phyloP scores from a whole-genome alignment of 177 flowering plant species.

The Vitis hybrid region DNA sequence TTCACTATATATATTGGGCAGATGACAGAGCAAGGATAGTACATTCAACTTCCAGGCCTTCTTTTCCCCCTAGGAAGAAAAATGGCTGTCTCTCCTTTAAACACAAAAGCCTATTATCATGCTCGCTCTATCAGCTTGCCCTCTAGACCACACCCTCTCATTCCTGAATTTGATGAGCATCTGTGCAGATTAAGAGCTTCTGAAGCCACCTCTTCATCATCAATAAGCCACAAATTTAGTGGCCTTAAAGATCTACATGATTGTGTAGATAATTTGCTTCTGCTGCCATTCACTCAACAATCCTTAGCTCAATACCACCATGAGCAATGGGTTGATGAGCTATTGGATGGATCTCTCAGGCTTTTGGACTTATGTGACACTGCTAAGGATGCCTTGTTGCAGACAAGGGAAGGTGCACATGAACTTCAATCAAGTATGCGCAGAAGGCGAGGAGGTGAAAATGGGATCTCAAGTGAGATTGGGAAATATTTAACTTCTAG shows the following conservation, averaged over 20 bases:
- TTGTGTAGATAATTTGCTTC: background rate
- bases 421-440: conserved; percentile 18
- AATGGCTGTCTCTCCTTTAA: background rate
- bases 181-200: background rate
- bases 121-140: background rate
- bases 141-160: background rate
- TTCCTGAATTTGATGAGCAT: background rate
- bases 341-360: conserved; percentile 17
- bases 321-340: conserved; percentile 11
- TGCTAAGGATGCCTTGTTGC: conserved; percentile 15
- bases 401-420: conserved; percentile 11
- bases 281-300: conserved; percentile 8
- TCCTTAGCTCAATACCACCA: background rate
- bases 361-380: conserved; percentile 19
- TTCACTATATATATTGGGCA: background rate
- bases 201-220: background rate
- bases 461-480: conserved; percentile 9
- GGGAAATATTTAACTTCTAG: too few species aligned
- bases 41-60: background rate
- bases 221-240: background rate
- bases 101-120: too few species aligned
- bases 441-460: conserved; percentile 7
- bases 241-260: conserved; percentile 6
- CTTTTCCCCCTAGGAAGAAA: background rate
- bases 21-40: background rate